These are phyloP conservation scores for Ophiocordyceps polyrhachis-furcata DNA, from an alignment of 2,329 filamentous ascomycete species.

Conservation along the genomic window DNA sequence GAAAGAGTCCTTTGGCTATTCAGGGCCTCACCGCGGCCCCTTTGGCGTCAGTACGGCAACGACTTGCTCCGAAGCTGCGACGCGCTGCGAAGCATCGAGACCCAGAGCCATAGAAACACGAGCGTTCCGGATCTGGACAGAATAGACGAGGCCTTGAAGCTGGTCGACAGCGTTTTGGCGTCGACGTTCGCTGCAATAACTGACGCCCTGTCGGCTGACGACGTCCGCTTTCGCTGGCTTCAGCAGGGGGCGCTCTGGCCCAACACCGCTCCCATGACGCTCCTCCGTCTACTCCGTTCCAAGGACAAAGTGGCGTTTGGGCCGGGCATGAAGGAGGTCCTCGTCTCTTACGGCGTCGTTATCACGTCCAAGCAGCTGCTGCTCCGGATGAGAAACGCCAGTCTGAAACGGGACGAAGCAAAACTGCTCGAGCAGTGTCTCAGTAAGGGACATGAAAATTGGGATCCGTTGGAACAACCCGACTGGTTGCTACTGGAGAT, in stretches of 20 bases:
- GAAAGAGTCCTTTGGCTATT: conserved; percentile 1
- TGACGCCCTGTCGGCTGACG: background rate
- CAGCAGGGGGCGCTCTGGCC: conserved; percentile 24
- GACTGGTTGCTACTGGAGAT: conserved; percentile 53
- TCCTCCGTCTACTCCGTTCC: conserved; percentile 27
- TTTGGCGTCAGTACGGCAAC: conserved; percentile 5
- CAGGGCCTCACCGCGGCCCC: background rate
- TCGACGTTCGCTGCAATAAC: background rate
- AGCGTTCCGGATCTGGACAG: background rate
- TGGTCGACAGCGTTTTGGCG: background rate
- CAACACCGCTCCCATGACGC: conserved; percentile 17
- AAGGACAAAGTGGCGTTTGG: conserved; percentile 10
- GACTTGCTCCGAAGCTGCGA: conserved; percentile 4
- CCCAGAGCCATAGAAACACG: background rate
- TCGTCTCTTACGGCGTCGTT: conserved; percentile 24
- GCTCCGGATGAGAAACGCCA: conserved; percentile 15
- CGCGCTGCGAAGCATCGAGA: background rate
- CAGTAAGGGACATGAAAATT: conserved; percentile 26
- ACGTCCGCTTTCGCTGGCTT: conserved; percentile 17
- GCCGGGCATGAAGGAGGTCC: conserved; percentile 14
- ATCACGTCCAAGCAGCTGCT: conserved; percentile 26
- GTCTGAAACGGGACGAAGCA: background rate
- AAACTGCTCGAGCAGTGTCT: background rate
- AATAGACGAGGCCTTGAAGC: background rate
- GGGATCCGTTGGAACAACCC: conserved; percentile 30